phyloP scores from a whole-genome alignment of 371 early-diverging fungal genomes.

The Mortierella sp. region DNA sequence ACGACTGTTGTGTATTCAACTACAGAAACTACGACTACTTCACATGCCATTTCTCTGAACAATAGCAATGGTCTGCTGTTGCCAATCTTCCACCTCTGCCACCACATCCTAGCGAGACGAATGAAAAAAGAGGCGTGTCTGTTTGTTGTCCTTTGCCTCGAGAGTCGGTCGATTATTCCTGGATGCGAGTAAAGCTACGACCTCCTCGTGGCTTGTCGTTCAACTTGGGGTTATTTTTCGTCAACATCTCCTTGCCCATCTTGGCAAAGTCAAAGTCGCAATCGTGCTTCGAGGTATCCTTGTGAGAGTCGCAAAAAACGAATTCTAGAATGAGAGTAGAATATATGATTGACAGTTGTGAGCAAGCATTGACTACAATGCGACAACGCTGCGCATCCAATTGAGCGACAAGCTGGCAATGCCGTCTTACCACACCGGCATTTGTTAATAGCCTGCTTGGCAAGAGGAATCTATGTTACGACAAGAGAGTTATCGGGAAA shows the following conservation, averaged over 20 bases:
- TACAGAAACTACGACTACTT: not conserved
- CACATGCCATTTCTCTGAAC: not conserved
- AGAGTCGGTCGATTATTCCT: constrained; percentile 40
- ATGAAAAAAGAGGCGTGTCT: not conserved
- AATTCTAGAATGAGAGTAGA: constrained; percentile 59
- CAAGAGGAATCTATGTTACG: constrained; percentile 73
- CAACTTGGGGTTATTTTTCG: constrained; percentile 84
- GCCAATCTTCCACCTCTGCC: not conserved
- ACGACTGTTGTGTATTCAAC: not conserved
- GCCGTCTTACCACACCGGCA: constrained; percentile 75
- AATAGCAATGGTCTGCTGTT: not conserved
- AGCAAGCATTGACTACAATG: not conserved
- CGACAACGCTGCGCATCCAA: not conserved
- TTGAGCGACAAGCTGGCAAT: not conserved
- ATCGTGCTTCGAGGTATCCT: constrained; percentile 81
- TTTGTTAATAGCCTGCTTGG: constrained; percentile 86
- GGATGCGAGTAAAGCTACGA: constrained; percentile 82
- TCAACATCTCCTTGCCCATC: constrained; percentile 74
- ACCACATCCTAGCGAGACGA: not conserved
- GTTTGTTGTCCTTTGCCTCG: not conserved
- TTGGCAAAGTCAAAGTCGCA: constrained; percentile 85
- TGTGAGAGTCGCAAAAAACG: constrained; percentile 86
- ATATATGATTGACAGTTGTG: not conserved
- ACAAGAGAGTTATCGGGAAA: not conserved
- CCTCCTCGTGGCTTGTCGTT: constrained; percentile 83